Percentiles rank a stretch among this genome's conserved stretches.
phyloP scores from a whole-genome alignment of 2,329 filamentous ascomycete species.

The Westerdykella sp. region DNA sequence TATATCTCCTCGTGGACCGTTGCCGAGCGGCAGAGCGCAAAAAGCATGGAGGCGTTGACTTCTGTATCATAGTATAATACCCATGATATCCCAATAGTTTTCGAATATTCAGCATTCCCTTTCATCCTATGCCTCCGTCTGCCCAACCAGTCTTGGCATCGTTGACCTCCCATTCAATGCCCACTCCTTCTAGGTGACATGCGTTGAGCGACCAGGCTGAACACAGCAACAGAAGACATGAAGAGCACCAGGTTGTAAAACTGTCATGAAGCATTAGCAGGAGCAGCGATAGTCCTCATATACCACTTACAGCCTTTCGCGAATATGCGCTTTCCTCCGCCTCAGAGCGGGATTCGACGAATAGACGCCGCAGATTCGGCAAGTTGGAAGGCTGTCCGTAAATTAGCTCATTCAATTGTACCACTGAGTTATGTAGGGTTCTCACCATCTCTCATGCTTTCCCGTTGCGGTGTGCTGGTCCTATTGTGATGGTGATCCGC shows the following conservation, averaged over 20 bases:
- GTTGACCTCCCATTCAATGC: not conserved
- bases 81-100: no score
- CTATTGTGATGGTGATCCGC: not conserved
- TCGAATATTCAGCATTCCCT: not conserved
- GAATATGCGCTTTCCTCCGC: constrained; percentile 93
- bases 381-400: constrained; percentile 62
- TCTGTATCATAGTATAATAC: not conserved
- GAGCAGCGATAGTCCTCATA: not conserved
- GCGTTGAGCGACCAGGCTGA: constrained; percentile 86
- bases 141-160: not conserved
- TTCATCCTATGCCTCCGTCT: not conserved
- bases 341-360: constrained; percentile 89
- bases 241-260: constrained; percentile 98
- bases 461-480: not conserved
- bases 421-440: not conserved
- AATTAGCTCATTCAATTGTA: not conserved
- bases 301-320: constrained; percentile 68
- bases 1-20: no score
- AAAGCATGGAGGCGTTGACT: not conserved
- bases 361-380: constrained; percentile 90
- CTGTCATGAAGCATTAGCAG: constrained; percentile 43
- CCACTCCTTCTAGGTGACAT: constrained; percentile 46
- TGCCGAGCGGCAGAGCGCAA: no score
- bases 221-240: constrained; percentile 91
- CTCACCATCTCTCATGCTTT: constrained; percentile 13